A percentile compares a stretch with the other conserved stretches of the same genome.
phyloP scores from a whole-genome alignment of 2,329 filamentous ascomycete species.

The Aspergillus unguis region DNA sequence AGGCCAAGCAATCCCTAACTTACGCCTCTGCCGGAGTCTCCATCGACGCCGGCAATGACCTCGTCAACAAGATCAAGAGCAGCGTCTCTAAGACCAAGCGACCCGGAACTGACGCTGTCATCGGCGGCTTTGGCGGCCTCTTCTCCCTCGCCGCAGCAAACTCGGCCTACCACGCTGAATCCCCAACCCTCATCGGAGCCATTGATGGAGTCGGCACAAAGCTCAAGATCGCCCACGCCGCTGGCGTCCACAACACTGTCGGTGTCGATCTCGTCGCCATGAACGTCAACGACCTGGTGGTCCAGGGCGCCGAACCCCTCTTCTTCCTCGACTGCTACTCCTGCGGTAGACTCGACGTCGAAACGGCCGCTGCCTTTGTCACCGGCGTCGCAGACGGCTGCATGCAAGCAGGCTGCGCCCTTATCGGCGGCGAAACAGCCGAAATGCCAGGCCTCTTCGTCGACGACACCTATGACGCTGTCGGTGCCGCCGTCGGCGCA shows the following conservation, averaged over 20 bases:
- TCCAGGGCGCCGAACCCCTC: constrained; percentile 89
- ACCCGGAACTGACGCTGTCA: constrained; percentile 84
- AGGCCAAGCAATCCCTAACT: constrained; percentile 57
- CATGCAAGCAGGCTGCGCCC: constrained; percentile 75
- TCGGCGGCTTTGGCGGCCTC: constrained; percentile 91
- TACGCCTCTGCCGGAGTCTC: constrained; percentile 93
- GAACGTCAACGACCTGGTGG: constrained; percentile 97
- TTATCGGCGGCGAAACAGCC: constrained; percentile 96
- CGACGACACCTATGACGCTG: constrained; percentile 86
- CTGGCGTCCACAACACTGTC: constrained; percentile 88
- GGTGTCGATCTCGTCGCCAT: constrained; percentile 97
- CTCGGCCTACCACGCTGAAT: constrained; percentile 70
- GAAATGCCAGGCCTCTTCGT: constrained; percentile 97
- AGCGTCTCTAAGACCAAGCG: constrained; percentile 81
- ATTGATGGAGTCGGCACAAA: constrained; percentile 98
- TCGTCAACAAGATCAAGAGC: constrained; percentile 87
- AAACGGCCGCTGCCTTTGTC: constrained; percentile 78
- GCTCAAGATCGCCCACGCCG: constrained; percentile 88
- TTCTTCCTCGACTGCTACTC: constrained; percentile 99
- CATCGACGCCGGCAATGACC: constrained; percentile 88
- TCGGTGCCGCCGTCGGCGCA: constrained; percentile 83
- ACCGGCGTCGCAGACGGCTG: constrained; percentile 87
- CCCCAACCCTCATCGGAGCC: constrained; percentile 83
- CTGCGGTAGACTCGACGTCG: constrained; percentile 79
- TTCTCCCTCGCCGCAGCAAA: constrained; percentile 66